Conservation (phyloP, 1,284 basidiomycete genomes). For the Trichosporon sp. region DNA sequence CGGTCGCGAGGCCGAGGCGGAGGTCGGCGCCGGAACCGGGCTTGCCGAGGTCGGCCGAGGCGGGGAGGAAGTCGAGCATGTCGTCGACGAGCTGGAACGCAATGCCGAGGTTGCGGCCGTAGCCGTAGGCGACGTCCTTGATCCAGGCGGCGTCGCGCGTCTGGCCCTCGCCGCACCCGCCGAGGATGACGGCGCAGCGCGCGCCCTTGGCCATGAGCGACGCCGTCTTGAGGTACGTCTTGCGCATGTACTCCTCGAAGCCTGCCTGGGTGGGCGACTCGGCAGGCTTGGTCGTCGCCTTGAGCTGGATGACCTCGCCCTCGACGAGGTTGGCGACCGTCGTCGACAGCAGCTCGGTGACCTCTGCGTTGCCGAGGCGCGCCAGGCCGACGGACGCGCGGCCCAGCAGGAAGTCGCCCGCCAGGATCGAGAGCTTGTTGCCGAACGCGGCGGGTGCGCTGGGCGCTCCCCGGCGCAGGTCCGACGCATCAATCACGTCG, state of each 20-base stretch:
- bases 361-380: constrained; percentile 78
- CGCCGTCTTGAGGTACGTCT: constrained; percentile 95
- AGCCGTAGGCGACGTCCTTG: constrained; percentile 91
- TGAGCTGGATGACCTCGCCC: constrained; percentile 89
- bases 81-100: constrained; percentile 97
- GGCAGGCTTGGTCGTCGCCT: constrained; percentile 46
- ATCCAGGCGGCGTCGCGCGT: constrained; percentile 61
- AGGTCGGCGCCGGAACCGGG: constrained; percentile 77
- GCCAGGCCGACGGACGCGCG: constrained; percentile 84
- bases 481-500: constrained; percentile 85
- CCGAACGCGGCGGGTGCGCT: constrained; percentile 84
- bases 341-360: constrained; percentile 86
- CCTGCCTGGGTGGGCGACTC: constrained; percentile 43
- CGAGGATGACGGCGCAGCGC: constrained; percentile 80
- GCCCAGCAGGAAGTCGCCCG: constrained; percentile 92
- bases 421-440: constrained; percentile 93
- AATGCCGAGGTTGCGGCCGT: constrained; percentile 83
- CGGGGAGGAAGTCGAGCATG: constrained; percentile 76
- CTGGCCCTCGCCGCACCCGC: constrained; percentile 59
- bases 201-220: constrained; percentile 92
- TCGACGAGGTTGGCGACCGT: constrained; percentile 95
- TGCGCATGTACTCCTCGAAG: constrained; percentile 85
- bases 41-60: constrained; percentile 68
- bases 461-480: constrained; percentile 72
- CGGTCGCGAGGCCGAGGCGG: constrained; percentile 80